Evolutionary conservation across 768 basidiomycete genomes (phyloP).

Genomic region (Russula vinacea): DNA sequence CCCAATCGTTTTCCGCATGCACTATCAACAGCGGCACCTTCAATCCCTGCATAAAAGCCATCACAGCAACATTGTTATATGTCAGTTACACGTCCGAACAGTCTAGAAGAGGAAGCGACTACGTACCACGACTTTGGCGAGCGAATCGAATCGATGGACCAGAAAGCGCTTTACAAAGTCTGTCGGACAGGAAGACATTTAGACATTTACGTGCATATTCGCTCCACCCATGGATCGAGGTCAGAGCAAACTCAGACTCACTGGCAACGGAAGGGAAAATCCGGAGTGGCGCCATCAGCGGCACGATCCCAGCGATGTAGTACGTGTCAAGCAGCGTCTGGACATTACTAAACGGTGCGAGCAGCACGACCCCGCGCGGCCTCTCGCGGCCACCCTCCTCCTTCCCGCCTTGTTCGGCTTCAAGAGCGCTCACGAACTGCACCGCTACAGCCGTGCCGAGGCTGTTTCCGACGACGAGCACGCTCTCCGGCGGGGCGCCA

Average conservation of each 20-base stretch:
- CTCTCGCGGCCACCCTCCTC: conserved; percentile 31
- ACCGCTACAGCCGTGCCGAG: conserved; percentile 78
- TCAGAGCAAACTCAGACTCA: conserved; percentile 50
- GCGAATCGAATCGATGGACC: conserved; percentile 59
- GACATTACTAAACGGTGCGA: conserved; percentile 42
- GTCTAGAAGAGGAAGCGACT: neutral
- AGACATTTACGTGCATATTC: neutral
- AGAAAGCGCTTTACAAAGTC: conserved; percentile 55
- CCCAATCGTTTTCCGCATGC: conserved; percentile 71
- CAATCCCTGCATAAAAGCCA: conserved; percentile 48
- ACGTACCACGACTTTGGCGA: conserved; percentile 57
- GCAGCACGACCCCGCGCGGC: conserved; percentile 42
- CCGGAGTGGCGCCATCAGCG: conserved; percentile 67
- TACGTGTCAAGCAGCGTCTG: conserved; percentile 62
- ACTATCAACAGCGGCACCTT: conserved; percentile 66
- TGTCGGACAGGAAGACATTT: conserved; percentile 31
- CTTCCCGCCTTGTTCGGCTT: conserved; percentile 13
- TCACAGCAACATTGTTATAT: neutral
- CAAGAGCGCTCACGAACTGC: conserved; percentile 42
- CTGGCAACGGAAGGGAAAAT: conserved; percentile 59
- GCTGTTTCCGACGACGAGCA: conserved; percentile 82
- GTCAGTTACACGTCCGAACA: neutral
- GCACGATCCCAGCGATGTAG: conserved; percentile 59
- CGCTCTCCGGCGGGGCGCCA: conserved; percentile 54
- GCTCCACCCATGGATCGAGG: conserved; percentile 1